phyloP scores from a whole-genome alignment of 495 filamentous ascomycete genomes.

The Podospora didyma region DNA sequence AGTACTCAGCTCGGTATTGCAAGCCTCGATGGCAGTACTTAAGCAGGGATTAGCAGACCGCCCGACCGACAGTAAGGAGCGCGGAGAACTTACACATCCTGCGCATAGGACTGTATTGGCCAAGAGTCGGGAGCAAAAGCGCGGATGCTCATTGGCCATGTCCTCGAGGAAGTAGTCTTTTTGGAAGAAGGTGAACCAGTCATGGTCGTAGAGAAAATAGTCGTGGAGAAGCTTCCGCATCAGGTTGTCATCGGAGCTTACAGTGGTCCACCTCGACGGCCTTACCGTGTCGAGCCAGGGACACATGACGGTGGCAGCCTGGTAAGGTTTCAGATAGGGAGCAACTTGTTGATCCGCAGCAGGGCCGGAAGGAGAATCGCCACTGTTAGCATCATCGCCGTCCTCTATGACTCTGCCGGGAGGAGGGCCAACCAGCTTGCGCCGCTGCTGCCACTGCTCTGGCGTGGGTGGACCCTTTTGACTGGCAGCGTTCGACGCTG shows the following conservation, averaged over 20 bases:
- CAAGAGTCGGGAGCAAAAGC: conserved; percentile 35
- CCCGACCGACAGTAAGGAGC: background rate
- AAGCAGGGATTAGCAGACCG: background rate
- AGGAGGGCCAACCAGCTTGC: background rate
- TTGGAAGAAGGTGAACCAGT: conserved; percentile 32
- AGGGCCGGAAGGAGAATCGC: conserved; percentile 8
- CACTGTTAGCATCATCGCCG: conserved; percentile 7
- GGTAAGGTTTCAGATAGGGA: conserved; percentile 34
- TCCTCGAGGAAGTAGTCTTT: conserved; percentile 37
- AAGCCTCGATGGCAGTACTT: conserved; percentile 31
- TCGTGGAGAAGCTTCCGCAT: conserved; percentile 30
- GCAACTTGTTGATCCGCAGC: conserved; percentile 16
- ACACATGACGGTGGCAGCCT: conserved; percentile 27
- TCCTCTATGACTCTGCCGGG: background rate
- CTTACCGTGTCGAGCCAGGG: conserved; percentile 26
- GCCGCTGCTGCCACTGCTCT: background rate
- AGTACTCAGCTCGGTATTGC: conserved; percentile 28
- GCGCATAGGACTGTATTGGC: conserved; percentile 34
- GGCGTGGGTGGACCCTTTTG: background rate
- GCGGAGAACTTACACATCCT: conserved; percentile 32
- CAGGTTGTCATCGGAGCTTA: conserved; percentile 30
- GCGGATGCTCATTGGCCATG: conserved; percentile 22
- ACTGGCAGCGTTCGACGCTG: background rate
- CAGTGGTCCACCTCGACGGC: conserved; percentile 34
- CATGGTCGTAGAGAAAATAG: conserved; percentile 37